Conservation (phyloP, 1,284 basidiomycete species). For the Golubevia pallescens region DNA sequence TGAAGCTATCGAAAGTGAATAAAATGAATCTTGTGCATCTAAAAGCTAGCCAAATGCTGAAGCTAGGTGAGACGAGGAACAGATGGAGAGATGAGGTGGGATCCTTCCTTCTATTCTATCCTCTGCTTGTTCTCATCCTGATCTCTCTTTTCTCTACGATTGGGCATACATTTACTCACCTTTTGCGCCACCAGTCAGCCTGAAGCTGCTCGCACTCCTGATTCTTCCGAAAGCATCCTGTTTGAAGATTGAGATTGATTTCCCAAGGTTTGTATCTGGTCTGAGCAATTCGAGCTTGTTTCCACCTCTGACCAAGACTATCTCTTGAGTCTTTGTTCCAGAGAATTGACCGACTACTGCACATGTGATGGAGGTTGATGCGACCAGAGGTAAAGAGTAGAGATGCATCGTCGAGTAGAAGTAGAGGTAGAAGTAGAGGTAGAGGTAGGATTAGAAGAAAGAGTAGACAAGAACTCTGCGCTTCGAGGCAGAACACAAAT, state of each 20-base stretch:
- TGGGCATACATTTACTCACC: conserved; percentile 8
- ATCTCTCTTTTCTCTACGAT: not conserved
- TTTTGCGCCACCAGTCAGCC: conserved; percentile 43
- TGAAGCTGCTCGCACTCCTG: conserved; percentile 51
- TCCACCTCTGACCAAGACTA: conserved; percentile 46
- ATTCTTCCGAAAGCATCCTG: conserved; percentile 54
- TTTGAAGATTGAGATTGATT: conserved; percentile 30
- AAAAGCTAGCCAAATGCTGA: no score
- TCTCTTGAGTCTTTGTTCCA: conserved; percentile 56
- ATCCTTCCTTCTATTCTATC: no score
- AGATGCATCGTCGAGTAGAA: conserved; percentile 42
- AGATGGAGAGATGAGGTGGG: no score
- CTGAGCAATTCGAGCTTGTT: conserved; percentile 47
- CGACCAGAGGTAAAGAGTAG: conserved; percentile 55
- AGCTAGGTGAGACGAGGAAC: no score
- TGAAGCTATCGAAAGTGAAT: no score
- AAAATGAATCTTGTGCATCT: no score
- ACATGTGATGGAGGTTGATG: conserved; percentile 43
- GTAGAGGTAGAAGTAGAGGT: no score
- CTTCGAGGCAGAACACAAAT: no score
- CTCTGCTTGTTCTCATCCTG: no score
- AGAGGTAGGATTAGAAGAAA: no score
- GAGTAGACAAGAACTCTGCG: no score
- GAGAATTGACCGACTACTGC: conserved; percentile 58
- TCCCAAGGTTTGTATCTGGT: conserved; percentile 48